Conservation (phyloP, 305 asterid genomes). For the Fraxinus nigra region DNA sequence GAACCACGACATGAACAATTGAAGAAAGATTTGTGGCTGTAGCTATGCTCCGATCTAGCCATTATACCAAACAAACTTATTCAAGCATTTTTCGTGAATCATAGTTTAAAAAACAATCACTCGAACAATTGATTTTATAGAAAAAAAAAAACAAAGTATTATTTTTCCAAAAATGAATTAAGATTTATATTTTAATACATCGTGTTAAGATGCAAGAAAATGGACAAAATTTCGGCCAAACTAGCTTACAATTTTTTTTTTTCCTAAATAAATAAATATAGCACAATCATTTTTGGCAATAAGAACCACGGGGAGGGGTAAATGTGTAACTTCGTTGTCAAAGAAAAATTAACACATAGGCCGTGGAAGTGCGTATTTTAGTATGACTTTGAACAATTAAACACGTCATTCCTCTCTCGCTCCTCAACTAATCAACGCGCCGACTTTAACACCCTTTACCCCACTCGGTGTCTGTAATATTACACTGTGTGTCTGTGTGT, state of each 20-base stretch:
- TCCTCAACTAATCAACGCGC: slow-evolving; percentile 18
- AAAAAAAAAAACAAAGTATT: not conserved
- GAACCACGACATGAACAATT: not conserved
- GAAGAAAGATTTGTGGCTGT: not conserved
- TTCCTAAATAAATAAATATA: no score
- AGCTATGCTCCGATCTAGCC: not conserved
- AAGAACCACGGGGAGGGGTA: not conserved
- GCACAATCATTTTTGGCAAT: not conserved
- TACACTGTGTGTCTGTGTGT: slow-evolving; percentile 10
- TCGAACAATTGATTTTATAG: not conserved
- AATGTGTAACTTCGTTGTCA: not conserved
- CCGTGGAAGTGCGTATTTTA: slow-evolving; percentile 14
- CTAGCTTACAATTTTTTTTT: not conserved
- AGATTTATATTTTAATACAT: no score
- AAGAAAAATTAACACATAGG: not conserved
- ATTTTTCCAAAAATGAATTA: not conserved
- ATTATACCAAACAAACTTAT: not conserved
- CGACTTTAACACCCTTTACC: not conserved
- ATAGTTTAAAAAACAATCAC: not conserved
- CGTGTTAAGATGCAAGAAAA: not conserved
- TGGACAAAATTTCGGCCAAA: not conserved
- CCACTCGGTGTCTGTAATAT: not conserved
- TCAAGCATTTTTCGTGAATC: not conserved
- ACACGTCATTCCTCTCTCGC: not conserved
- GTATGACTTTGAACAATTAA: slow-evolving; percentile 7